Evolutionary conservation across 139 green algal species (phyloP).

Genomic region (Volvox africanus): DNA sequence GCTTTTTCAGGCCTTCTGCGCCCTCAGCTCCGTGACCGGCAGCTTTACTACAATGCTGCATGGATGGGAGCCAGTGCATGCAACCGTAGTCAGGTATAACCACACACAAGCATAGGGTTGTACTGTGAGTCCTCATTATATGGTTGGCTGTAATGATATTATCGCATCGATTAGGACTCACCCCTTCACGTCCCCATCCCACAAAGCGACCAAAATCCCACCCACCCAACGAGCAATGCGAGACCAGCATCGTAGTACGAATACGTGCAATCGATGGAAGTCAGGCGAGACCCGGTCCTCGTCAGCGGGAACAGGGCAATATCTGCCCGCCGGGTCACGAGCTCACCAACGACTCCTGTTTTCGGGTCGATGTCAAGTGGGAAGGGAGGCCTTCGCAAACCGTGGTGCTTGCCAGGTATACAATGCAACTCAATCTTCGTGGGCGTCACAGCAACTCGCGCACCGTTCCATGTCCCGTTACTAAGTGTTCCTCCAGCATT

Average conservation of each 20-base stretch:
- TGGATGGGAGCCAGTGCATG: too few relatives aligned
- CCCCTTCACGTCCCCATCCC: too few relatives aligned
- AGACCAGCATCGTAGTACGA: conserved; percentile 37
- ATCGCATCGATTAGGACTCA: too few relatives aligned
- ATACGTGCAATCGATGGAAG: conserved; percentile 19
- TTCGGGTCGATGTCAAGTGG: background rate
- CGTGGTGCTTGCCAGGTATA: background rate
- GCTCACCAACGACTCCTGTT: conserved; percentile 51
- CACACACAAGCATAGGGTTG: too few relatives aligned
- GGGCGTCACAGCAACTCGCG: background rate
- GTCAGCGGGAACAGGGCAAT: conserved; percentile 56
- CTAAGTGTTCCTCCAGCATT: conserved; percentile 13
- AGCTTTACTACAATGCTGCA: too few relatives aligned
- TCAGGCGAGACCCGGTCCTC: conserved; percentile 27
- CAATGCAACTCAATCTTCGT: background rate
- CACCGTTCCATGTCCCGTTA: background rate
- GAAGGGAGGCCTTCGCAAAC: background rate
- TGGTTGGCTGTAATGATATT: too few relatives aligned
- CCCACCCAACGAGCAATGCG: background rate
- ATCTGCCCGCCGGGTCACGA: conserved; percentile 1
- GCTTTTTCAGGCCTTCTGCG: too few relatives aligned
- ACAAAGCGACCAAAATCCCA: background rate
- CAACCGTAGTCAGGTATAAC: too few relatives aligned
- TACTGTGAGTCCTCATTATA: too few relatives aligned
- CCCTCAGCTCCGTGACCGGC: too few relatives aligned